Conservation (phyloP, 371 early-diverging fungal genomes). For the Lichtheimia ornata region DNA sequence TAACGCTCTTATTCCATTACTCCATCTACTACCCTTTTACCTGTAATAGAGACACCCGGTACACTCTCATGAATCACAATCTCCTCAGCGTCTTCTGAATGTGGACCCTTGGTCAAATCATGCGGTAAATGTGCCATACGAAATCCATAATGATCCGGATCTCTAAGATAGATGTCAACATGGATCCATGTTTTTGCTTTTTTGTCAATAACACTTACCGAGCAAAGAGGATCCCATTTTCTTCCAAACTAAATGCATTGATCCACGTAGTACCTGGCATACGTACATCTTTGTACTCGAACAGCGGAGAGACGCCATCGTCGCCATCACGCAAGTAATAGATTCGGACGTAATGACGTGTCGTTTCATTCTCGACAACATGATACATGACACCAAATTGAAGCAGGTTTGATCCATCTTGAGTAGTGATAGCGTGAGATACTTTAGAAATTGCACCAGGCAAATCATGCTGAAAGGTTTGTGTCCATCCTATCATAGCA, state of each 20-base stretch:
- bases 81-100: constrained; percentile 3
- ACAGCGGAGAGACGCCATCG: neutral
- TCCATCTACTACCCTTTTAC: constrained; percentile 5
- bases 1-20: neutral
- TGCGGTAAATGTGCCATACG: constrained; percentile 30
- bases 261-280: constrained; percentile 47
- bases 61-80: constrained; percentile 13
- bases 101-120: constrained; percentile 4
- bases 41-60: constrained; percentile 27
- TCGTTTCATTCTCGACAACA: constrained; percentile 33
- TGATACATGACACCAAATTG: constrained; percentile 42
- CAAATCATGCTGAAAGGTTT: constrained; percentile 27
- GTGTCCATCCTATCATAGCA: constrained; percentile 22
- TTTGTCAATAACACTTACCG: constrained; percentile 25
- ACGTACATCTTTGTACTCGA: constrained; percentile 25
- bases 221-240: constrained; percentile 31
- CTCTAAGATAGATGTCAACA: constrained; percentile 14
- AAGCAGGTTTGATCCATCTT: constrained; percentile 2
- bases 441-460: constrained; percentile 32
- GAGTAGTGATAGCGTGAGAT: constrained; percentile 12
- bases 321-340: constrained; percentile 15
- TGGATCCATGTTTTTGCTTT: neutral
- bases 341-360: constrained; percentile 32
- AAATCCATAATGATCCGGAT: constrained; percentile 43
- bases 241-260: constrained; percentile 34